phyloP scores from a whole-genome alignment of 1,139 yeast species.

The Scheffersomyces parashehatae region DNA sequence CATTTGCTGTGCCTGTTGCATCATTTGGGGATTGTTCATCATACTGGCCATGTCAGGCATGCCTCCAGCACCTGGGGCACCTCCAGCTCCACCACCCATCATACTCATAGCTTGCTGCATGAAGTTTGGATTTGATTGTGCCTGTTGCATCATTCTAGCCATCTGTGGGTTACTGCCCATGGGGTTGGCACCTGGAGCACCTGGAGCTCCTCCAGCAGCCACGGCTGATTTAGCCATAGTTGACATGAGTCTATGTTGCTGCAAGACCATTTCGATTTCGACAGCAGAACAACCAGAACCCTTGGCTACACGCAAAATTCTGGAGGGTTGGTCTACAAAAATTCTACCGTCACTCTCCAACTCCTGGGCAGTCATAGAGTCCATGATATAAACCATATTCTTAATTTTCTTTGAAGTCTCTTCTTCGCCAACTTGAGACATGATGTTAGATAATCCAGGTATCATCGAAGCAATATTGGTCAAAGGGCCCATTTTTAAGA shows the following conservation, averaged over 20 bases:
- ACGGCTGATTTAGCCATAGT: slow-evolving; percentile 81
- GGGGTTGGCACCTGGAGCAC: slow-evolving; percentile 27
- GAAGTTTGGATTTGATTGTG: slow-evolving; percentile 51
- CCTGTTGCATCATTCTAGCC: slow-evolving; percentile 37
- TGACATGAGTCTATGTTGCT: slow-evolving; percentile 95
- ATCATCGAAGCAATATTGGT: slow-evolving; percentile 94
- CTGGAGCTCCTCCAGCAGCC: slow-evolving; percentile 42
- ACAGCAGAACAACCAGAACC: slow-evolving; percentile 96
- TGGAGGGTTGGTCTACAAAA: slow-evolving; percentile 77
- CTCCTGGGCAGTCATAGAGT: slow-evolving; percentile 93
- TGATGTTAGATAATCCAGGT: slow-evolving; percentile 86
- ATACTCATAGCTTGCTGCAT: slow-evolving; percentile 45
- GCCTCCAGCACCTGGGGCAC: slow-evolving; percentile 44
- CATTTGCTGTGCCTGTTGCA: slow-evolving; percentile 49
- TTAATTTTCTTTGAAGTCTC: slow-evolving; percentile 82
- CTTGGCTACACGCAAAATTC: slow-evolving; percentile 87
- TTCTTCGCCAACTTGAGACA: slow-evolving; percentile 88
- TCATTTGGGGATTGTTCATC: slow-evolving; percentile 39
- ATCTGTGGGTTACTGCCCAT: slow-evolving; percentile 15
- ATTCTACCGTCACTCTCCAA: slow-evolving; percentile 87
- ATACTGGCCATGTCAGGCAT: slow-evolving; percentile 35
- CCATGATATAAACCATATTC: slow-evolving; percentile 89
- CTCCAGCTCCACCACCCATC: slow-evolving; percentile 47
- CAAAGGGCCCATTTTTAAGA: slow-evolving; percentile 94
- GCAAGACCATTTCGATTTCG: slow-evolving; percentile 89